These are phyloP conservation scores for Phaeoacremonium minimum DNA, from an alignment of 2,329 filamentous ascomycete species.

Conservation along the genomic window DNA sequence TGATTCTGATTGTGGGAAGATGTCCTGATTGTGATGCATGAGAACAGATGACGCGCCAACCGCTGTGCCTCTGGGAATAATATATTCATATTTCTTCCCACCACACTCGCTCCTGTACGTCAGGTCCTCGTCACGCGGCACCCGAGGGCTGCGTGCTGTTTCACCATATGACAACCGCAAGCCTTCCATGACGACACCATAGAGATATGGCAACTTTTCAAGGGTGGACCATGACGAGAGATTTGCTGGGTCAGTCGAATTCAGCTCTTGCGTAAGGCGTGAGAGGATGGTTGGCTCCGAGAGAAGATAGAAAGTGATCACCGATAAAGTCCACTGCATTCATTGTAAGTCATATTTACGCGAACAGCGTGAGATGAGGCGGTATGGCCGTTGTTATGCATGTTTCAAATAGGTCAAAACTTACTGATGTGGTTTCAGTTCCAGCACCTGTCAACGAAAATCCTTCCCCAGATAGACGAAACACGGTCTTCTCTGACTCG, in stretches of 20 bases:
- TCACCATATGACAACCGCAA: slow-evolving; percentile 15
- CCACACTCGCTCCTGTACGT: slow-evolving; percentile 5
- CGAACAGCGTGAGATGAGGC: too few relatives aligned
- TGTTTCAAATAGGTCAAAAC: too few relatives aligned
- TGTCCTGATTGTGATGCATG: slow-evolving; percentile 13
- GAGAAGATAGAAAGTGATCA: slow-evolving; percentile 3
- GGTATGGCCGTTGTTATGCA: too few relatives aligned
- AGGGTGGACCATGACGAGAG: slow-evolving; percentile 12
- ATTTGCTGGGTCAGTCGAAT: slow-evolving; percentile 1
- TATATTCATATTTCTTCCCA: slow-evolving; percentile 4
- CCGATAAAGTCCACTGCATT: too few relatives aligned
- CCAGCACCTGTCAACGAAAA: too few relatives aligned
- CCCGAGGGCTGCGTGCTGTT: slow-evolving; percentile 9
- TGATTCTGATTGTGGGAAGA: slow-evolving; percentile 13
- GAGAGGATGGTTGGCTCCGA: neutral
- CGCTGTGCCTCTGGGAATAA: slow-evolving; percentile 14
- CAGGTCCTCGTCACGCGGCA: slow-evolving; percentile 6
- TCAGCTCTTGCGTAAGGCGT: neutral
- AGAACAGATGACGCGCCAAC: slow-evolving; percentile 13
- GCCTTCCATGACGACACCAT: slow-evolving; percentile 13
- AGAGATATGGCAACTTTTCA: slow-evolving; percentile 16
- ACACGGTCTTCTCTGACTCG: too few relatives aligned
- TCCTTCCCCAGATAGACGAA: too few relatives aligned
- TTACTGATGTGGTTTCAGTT: too few relatives aligned
- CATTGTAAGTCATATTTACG: too few relatives aligned